Base-by-base conservation (phyloP, 2,329 filamentous ascomycete species). In the Cladophialophora carrionii region DNA sequence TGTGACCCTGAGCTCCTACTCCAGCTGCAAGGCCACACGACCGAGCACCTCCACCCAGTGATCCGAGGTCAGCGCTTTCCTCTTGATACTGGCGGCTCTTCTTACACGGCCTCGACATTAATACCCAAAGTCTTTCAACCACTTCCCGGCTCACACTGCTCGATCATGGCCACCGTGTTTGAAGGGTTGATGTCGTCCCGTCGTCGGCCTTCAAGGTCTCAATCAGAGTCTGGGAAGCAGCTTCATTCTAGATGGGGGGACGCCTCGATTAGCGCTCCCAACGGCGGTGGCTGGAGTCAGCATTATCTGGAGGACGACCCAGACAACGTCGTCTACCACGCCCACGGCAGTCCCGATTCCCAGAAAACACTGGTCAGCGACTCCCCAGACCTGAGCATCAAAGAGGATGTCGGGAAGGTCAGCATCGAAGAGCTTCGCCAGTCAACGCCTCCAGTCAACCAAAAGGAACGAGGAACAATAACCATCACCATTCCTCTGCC, bases 211-310 rank as follows among this genome's bases (percentile, higher is more conserved):
- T 61, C 62, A 22, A 53, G 64, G 53, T 67, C 67, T n/a, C 67
- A 62, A 22, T 69, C 67, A 55, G 64, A 63, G 32, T 63, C 64
- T 14, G 64, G 59, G 8, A 69, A 69, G 54, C 64, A 64, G 20
- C 57, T 79, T 43, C 74, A 79, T 68, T 71, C 75, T 32, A 75
- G 77, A 67, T 79, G 76, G 75, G 78, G 78, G 3, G 78, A 79
- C 69, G 69, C 73, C 43, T 69, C 75, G 17, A 79, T 79, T 67
- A 77, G 74, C 26, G 75, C 75, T 69, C 78, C 78, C 24, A 78
- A 72, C 46, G 71, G 75, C 46, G 77, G 78, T 26, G 78, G 77
- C n/a, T 79, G 78, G 78, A 79, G 73, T 57, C 67, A 69, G 52
- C 67, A 65, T 52, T 62, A 67, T 31, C 48, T 61, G 1, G 64